phyloP scores from a whole-genome alignment of 805 yeast species.

The Metahyphopichia silvanorum region DNA sequence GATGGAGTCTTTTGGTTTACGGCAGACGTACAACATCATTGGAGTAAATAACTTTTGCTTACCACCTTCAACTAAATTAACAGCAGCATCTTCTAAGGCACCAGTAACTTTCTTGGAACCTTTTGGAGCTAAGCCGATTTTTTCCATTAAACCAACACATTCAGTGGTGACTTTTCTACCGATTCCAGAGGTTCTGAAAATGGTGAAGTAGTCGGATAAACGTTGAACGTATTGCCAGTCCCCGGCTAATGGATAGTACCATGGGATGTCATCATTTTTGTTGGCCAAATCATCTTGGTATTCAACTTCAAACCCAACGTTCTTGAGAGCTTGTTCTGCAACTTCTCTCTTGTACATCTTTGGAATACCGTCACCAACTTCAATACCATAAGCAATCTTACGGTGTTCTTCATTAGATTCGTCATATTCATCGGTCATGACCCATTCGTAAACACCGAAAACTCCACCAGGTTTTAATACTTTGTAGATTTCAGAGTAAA shows the following conservation, averaged over 20 bases:
- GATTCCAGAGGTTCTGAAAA: slow-evolving; percentile 79
- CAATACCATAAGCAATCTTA: slow-evolving; percentile 94
- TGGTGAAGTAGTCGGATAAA: slow-evolving; percentile 72
- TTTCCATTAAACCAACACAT: slow-evolving; percentile 79
- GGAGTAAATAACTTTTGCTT: slow-evolving; percentile 88
- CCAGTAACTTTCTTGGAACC: slow-evolving; percentile 84
- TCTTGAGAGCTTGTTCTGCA: slow-evolving; percentile 81
- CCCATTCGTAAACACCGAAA: slow-evolving; percentile 99
- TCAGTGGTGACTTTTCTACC: slow-evolving; percentile 87
- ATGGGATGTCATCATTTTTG: slow-evolving; percentile 78
- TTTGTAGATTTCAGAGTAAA: slow-evolving; percentile 88
- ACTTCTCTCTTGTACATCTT: slow-evolving; percentile 86
- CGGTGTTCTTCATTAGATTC: slow-evolving; percentile 86
- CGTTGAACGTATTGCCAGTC: slow-evolving; percentile 86
- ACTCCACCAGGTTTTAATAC: slow-evolving; percentile 97
- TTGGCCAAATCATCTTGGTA: slow-evolving; percentile 82
- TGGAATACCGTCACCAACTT: slow-evolving; percentile 98
- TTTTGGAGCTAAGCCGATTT: slow-evolving; percentile 83
- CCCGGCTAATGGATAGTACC: slow-evolving; percentile 97
- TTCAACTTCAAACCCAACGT: slow-evolving; percentile 82
- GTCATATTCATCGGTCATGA: slow-evolving; percentile 92
- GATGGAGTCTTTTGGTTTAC: slow-evolving; percentile 60
- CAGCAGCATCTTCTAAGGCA: slow-evolving; percentile 96
- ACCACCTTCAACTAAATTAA: slow-evolving; percentile 93
- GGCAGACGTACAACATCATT: slow-evolving; percentile 90